Conservation (phyloP, 345 rosid genomes). For the Durio zibethinus region DNA sequence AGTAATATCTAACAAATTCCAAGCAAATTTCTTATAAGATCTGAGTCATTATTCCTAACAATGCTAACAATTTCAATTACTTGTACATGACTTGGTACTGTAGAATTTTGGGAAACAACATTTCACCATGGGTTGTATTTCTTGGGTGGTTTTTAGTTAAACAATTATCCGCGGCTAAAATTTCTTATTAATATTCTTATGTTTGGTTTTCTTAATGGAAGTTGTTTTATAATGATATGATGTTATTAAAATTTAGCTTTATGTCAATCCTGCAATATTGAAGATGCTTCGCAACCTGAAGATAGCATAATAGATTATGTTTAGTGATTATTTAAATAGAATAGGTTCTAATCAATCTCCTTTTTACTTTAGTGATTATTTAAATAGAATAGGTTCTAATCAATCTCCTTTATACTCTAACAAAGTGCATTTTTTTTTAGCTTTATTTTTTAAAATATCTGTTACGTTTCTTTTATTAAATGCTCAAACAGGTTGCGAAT, state of each 20-base stretch:
- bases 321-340: neutral
- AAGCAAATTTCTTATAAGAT: no score
- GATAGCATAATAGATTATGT: slow-evolving; percentile 24
- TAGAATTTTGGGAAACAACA: neutral
- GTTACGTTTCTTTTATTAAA: no score
- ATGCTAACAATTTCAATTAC: neutral
- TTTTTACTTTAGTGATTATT: slow-evolving; percentile 1
- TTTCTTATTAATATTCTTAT: neutral
- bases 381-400: no score
- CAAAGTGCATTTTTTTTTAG: no score
- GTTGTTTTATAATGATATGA: neutral
- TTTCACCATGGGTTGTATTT: neutral
- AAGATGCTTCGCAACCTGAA: slow-evolving; percentile 61
- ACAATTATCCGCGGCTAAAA: neutral
- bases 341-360: neutral
- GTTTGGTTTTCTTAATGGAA: neutral
- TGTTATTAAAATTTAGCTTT: slow-evolving; percentile 34
- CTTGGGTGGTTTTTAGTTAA: no score
- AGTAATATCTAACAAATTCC: no score
- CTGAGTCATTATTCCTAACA: no score
- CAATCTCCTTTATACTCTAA: no score
- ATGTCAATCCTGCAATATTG: slow-evolving; percentile 58
- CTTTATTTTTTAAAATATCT: no score
- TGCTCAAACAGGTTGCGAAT: no score
- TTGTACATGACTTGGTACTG: neutral